Conservation (phyloP, 2,329 filamentous ascomycete genomes). For the Phyllachora maydis region DNA sequence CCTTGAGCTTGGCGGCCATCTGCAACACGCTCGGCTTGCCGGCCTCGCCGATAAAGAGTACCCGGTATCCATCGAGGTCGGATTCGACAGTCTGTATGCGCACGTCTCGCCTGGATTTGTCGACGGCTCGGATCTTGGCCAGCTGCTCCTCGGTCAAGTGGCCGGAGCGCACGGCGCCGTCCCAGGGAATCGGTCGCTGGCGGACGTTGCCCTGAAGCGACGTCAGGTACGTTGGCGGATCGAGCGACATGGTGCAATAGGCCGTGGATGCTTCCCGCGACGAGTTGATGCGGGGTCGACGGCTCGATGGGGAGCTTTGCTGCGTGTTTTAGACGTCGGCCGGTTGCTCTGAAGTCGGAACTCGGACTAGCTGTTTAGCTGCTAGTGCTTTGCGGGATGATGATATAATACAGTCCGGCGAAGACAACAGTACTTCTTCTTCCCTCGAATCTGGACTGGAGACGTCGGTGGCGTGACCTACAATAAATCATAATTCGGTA, state of each 20-base stretch:
- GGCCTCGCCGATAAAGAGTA: no score
- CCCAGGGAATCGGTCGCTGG: constrained; percentile 89
- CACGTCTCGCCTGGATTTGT: constrained; percentile 88
- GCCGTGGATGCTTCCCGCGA: no score
- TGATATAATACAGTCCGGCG: no score
- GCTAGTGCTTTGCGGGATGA: no score
- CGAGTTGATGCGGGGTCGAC: constrained; percentile 1
- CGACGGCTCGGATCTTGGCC: constrained; percentile 87
- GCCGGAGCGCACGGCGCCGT: constrained; percentile 81
- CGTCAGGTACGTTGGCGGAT: constrained; percentile 66
- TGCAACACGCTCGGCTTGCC: constrained; percentile 71
- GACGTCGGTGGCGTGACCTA: no score
- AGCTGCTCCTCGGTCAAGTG: constrained; percentile 88
- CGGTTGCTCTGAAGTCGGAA: no score
- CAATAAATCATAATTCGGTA: no score
- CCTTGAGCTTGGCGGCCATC: constrained; percentile 63
- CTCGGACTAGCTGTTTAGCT: no score
- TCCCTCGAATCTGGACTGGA: no score
- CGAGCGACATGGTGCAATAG: constrained; percentile 78
- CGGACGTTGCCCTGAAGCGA: constrained; percentile 95
- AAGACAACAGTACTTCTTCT: no score
- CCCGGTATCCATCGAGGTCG: constrained; percentile 61
- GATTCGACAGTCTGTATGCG: constrained; percentile 63
- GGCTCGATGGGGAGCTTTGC: constrained; percentile 2
- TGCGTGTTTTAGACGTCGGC: no score